phyloP scores from a whole-genome alignment of 2,329 filamentous ascomycete genomes.

The Stemphylium beticola region DNA sequence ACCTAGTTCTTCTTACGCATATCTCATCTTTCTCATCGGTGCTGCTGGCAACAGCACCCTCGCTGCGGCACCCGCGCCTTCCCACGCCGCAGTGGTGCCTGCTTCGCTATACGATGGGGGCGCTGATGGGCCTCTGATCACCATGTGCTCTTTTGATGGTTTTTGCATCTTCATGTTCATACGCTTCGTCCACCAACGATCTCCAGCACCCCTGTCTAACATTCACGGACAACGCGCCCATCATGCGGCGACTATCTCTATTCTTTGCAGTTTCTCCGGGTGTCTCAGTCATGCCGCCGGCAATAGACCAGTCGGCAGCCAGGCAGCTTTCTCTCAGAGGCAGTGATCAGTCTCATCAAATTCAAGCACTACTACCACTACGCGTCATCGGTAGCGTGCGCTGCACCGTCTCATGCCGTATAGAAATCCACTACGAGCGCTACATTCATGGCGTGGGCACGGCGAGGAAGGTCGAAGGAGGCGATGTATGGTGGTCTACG shows the following conservation, averaged over 20 bases:
- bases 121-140: conserved; percentile 4
- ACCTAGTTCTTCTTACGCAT: conserved; percentile 34
- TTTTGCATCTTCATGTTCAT: conserved; percentile 17
- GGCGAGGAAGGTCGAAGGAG: conserved; percentile 30
- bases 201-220: conserved; percentile 17
- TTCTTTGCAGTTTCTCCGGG: conserved; percentile 13
- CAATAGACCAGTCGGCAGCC: neutral
- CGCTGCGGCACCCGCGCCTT: conserved; percentile 12
- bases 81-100: conserved; percentile 16
- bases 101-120: conserved; percentile 5
- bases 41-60: conserved; percentile 15
- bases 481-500: conserved; percentile 27
- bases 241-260: conserved; percentile 11
- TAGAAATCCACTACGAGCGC: neutral
- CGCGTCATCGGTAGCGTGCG: neutral
- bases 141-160: conserved; percentile 8
- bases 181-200: conserved; percentile 16
- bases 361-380: neutral
- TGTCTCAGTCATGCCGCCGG: conserved; percentile 7
- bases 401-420: neutral
- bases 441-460: conserved; percentile 18
- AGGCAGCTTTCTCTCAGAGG: neutral
- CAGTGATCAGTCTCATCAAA: neutral
- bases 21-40: conserved; percentile 29
- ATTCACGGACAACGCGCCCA: conserved; percentile 7